phyloP scores from a whole-genome alignment of 495 filamentous ascomycete genomes.

The Aspergillus saccharolyticus region DNA sequence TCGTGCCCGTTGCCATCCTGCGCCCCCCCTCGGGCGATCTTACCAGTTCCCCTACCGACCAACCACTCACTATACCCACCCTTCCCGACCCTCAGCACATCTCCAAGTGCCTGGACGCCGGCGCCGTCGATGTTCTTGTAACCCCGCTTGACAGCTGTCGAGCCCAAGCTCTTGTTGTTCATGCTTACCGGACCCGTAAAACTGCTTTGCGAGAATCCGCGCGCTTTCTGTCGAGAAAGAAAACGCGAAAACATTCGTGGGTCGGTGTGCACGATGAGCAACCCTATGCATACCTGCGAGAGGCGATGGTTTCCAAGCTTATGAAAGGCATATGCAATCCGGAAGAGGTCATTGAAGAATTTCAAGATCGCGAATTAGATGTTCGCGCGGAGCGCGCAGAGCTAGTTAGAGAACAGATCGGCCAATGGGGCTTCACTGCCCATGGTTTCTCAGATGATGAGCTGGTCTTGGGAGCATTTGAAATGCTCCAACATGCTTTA shows the following conservation, averaged over 20 bases:
- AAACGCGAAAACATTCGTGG: slow-evolving; percentile 81
- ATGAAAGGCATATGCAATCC: slow-evolving; percentile 88
- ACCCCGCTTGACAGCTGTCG: slow-evolving; percentile 68
- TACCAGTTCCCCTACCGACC: slow-evolving; percentile 29
- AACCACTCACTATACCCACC: slow-evolving; percentile 27
- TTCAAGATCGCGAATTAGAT: slow-evolving; percentile 45
- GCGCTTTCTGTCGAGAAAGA: slow-evolving; percentile 57
- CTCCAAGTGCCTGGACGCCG: slow-evolving; percentile 71
- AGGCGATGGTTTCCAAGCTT: slow-evolving; percentile 82
- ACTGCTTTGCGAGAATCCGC: slow-evolving; percentile 64
- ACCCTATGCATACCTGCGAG: slow-evolving; percentile 82
- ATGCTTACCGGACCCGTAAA: slow-evolving; percentile 75
- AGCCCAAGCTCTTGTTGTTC: slow-evolving; percentile 68
- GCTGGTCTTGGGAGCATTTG: slow-evolving; percentile 67
- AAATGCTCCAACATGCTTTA: slow-evolving; percentile 88
- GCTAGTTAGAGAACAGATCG: slow-evolving; percentile 63
- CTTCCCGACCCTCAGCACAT: slow-evolving; percentile 43
- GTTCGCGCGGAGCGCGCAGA: slow-evolving; percentile 54
- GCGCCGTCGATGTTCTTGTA: slow-evolving; percentile 77
- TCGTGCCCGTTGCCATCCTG: slow-evolving; percentile 69
- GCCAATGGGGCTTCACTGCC: slow-evolving; percentile 80
- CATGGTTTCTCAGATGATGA: slow-evolving; percentile 88
- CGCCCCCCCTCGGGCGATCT: slow-evolving; percentile 32
- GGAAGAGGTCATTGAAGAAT: slow-evolving; percentile 50
- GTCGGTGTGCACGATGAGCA: slow-evolving; percentile 82